Evolutionary conservation across 1,284 basidiomycete genomes (phyloP).

Genomic region (Rhodotorula sp.): DNA sequence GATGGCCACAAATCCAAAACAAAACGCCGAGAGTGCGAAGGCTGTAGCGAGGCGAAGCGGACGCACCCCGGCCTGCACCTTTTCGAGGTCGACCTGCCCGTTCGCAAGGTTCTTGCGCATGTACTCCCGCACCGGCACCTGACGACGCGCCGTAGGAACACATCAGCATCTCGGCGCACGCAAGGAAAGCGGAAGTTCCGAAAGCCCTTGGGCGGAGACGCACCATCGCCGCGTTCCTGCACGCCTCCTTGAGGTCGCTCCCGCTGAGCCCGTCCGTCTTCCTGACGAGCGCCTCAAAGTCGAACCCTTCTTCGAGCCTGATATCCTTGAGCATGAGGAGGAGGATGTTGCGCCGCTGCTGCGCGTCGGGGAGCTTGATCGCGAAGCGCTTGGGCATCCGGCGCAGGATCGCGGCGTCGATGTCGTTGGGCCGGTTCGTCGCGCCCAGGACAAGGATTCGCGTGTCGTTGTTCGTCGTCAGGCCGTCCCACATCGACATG

Average conservation of each 20-base stretch:
- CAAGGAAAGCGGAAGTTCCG: not conserved
- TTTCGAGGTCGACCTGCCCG: slow-evolving; percentile 39
- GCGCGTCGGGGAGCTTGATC: slow-evolving; percentile 75
- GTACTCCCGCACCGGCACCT: slow-evolving; percentile 85
- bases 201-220: not conserved
- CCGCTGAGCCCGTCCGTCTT: slow-evolving; percentile 80
- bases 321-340: slow-evolving; percentile 80
- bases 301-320: slow-evolving; percentile 66
- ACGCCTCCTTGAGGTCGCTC: slow-evolving; percentile 92
- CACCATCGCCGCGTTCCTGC: slow-evolving; percentile 63
- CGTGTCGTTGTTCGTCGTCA: slow-evolving; percentile 70
- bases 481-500: slow-evolving; percentile 99
- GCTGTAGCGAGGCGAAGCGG: not conserved
- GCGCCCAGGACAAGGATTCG: slow-evolving; percentile 93
- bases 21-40: too few species aligned
- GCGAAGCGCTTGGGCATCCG: slow-evolving; percentile 98
- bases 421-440: slow-evolving; percentile 92
- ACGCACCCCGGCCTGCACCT: slow-evolving; percentile 34
- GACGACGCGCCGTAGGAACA: slow-evolving; percentile 55
- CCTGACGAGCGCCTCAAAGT: slow-evolving; percentile 67
- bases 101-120: slow-evolving; percentile 54
- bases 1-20: too few species aligned
- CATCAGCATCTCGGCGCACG: not conserved
- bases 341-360: slow-evolving; percentile 88
- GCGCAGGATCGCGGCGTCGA: slow-evolving; percentile 83